Evolutionary conservation across 495 filamentous ascomycete species (phyloP).

Genomic region (Mycothermus thermophilus): DNA sequence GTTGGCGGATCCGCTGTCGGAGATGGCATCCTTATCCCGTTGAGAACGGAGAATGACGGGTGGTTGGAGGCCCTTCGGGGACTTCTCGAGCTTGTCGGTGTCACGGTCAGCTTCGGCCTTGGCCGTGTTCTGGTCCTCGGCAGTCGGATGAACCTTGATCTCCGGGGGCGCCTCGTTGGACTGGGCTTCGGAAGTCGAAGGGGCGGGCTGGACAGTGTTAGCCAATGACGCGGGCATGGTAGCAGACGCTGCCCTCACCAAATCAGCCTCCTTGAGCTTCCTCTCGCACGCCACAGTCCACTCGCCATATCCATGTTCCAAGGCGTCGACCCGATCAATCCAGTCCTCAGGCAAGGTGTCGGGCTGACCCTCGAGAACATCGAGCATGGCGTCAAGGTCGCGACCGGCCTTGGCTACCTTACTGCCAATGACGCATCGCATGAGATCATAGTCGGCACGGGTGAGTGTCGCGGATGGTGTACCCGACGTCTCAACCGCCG

Average conservation of each 20-base stretch:
- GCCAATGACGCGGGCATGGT: too few relatives aligned
- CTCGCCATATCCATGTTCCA: slow-evolving; percentile 66
- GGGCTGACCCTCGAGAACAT: slow-evolving; percentile 64
- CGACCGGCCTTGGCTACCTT: slow-evolving; percentile 58
- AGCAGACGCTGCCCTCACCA: too few relatives aligned
- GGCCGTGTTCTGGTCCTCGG: slow-evolving; percentile 5
- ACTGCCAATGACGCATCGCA: slow-evolving; percentile 47
- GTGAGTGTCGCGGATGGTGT: slow-evolving; percentile 20
- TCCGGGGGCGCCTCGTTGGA: too few relatives aligned
- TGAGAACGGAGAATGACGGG: too few relatives aligned
- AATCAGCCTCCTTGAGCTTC: slow-evolving; percentile 24
- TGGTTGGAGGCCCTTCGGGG: too few relatives aligned
- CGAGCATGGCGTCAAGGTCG: slow-evolving; percentile 68
- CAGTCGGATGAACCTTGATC: slow-evolving; percentile 12
- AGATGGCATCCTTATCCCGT: not conserved
- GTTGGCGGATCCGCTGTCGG: not conserved
- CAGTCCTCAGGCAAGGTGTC: slow-evolving; percentile 77
- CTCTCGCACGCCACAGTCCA: slow-evolving; percentile 47
- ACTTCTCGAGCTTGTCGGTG: too few relatives aligned
- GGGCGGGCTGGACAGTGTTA: not conserved
- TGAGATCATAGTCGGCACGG: slow-evolving; percentile 44
- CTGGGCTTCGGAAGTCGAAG: slow-evolving; percentile 3
- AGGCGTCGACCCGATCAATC: slow-evolving; percentile 68
- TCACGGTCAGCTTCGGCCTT: not conserved
- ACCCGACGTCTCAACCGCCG: slow-evolving; percentile 4